A percentile compares a stretch with the other conserved stretches of the same genome.
Evolutionary conservation across 139 green algal genomes (phyloP).

Genomic region (Trebouxia sp.): DNA sequence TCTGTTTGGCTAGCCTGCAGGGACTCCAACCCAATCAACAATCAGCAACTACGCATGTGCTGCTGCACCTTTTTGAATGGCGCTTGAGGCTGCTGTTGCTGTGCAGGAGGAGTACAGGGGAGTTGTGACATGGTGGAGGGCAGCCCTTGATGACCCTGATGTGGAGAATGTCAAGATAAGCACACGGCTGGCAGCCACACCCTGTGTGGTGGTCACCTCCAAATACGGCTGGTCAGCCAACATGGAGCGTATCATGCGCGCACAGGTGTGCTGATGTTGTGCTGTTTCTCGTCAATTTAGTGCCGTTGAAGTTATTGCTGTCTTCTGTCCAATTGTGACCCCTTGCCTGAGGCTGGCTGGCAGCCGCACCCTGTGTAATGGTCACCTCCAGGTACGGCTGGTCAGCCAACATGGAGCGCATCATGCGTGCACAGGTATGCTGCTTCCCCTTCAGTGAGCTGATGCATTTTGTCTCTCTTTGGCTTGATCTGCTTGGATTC

Average conservation of each 20-base stretch:
- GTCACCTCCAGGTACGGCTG: too few relatives aligned
- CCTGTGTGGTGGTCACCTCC: constrained; percentile 89
- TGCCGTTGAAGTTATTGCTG: too few relatives aligned
- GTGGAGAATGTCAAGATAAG: constrained; percentile 79
- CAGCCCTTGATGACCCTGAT: constrained; percentile 57
- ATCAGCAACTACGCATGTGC: background rate
- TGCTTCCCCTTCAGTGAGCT: too few relatives aligned
- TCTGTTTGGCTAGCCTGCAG: background rate
- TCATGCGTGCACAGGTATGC: constrained; percentile 73
- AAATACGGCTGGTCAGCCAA: constrained; percentile 97
- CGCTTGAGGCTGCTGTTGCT: background rate
- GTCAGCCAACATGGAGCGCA: too few relatives aligned
- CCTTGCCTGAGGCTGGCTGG: too few relatives aligned
- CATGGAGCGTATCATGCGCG: constrained; percentile 97
- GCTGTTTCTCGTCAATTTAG: too few relatives aligned
- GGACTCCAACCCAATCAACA: too few relatives aligned
- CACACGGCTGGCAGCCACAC: constrained; percentile 80
- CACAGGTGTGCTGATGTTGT: constrained; percentile 58
- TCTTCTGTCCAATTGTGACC: too few relatives aligned
- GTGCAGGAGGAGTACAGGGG: constrained; percentile 87
- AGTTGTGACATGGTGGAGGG: constrained; percentile 95
- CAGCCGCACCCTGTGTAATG: too few relatives aligned
- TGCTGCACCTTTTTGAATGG: background rate
- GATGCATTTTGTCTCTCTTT: too few relatives aligned
- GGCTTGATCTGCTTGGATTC: too few relatives aligned